A percentile compares a stretch with the other conserved stretches of the same genome.
Evolutionary conservation across 1,139 yeast genomes (phyloP).

Genomic region (Candida sojae): DNA sequence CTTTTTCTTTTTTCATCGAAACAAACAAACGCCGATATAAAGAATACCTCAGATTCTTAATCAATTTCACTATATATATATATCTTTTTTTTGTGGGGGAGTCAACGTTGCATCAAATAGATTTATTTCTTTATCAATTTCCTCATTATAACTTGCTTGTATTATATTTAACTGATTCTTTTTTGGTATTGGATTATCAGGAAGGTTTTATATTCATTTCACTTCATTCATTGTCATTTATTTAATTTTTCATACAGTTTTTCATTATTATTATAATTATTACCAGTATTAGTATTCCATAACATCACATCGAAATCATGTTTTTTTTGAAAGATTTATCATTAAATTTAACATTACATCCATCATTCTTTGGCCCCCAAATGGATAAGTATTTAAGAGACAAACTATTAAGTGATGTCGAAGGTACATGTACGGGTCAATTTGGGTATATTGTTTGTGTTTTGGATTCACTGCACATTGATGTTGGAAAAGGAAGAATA

Average conservation of each 20-base stretch:
- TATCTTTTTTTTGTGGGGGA: no score
- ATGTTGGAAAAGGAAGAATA: conserved; percentile 92
- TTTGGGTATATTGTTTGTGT: conserved; percentile 98
- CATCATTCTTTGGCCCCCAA: conserved; percentile 96
- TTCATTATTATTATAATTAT: not conserved
- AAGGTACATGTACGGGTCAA: conserved; percentile 98
- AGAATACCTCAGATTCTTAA: not conserved
- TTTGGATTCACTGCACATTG: conserved; percentile 90
- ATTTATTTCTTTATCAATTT: not conserved
- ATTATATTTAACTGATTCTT: not conserved
- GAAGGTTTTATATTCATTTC: not conserved
- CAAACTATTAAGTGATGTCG: conserved; percentile 90
- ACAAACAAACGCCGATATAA: not conserved
- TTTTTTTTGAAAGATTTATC: conserved; percentile 79
- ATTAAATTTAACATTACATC: conserved; percentile 89
- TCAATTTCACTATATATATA: no score
- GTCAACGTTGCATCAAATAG: no score
- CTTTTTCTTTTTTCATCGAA: not conserved
- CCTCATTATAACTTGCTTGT: not conserved
- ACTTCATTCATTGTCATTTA: not conserved
- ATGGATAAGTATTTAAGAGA: conserved; percentile 93
- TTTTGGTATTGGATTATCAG: conserved; percentile 2
- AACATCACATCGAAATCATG: conserved; percentile 23
- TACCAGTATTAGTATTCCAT: not conserved
- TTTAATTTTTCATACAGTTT: not conserved